Percentiles rank a stretch among this genome's conserved stretches.
Evolutionary conservation across 2,329 filamentous ascomycete species (phyloP).

Genomic region (Aureobasidium sp.): DNA sequence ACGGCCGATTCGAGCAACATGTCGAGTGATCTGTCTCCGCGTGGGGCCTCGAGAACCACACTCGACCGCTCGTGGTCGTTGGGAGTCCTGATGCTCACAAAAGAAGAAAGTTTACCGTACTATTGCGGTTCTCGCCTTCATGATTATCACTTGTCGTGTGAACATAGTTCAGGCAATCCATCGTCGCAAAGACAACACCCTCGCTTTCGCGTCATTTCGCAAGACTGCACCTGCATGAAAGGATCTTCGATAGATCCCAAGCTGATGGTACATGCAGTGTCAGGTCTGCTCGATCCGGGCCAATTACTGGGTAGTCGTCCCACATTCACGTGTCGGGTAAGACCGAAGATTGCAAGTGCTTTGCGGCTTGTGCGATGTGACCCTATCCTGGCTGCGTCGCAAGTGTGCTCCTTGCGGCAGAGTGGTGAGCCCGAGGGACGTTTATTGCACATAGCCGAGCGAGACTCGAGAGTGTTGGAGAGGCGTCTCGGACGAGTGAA

Average conservation of each 20-base stretch:
- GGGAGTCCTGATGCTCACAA: not conserved
- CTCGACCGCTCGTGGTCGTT: not conserved
- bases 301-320: constrained; percentile 1
- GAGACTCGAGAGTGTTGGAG: not conserved
- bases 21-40: constrained; percentile 5
- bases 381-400: not conserved
- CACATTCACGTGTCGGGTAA: constrained; percentile 6
- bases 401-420: constrained; percentile 1
- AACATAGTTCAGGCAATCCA: not conserved
- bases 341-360: not conserved
- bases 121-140: not conserved
- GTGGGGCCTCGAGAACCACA: not conserved
- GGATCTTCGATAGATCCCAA: not conserved
- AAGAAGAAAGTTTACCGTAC: not conserved
- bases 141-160: not conserved
- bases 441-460: constrained; percentile 9
- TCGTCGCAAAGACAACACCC: not conserved
- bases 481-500: not conserved
- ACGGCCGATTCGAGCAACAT: constrained; percentile 10
- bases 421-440: constrained; percentile 4
- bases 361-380: constrained; percentile 1
- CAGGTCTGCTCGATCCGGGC: not conserved
- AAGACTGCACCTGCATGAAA: not conserved
- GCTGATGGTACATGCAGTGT: not conserved
- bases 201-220: not conserved